A percentile compares a stretch with the other conserved stretches of the same genome.
Evolutionary conservation across 352 stramenopile genomes (phyloP).

Genomic region (Phytophthora cactorum): DNA sequence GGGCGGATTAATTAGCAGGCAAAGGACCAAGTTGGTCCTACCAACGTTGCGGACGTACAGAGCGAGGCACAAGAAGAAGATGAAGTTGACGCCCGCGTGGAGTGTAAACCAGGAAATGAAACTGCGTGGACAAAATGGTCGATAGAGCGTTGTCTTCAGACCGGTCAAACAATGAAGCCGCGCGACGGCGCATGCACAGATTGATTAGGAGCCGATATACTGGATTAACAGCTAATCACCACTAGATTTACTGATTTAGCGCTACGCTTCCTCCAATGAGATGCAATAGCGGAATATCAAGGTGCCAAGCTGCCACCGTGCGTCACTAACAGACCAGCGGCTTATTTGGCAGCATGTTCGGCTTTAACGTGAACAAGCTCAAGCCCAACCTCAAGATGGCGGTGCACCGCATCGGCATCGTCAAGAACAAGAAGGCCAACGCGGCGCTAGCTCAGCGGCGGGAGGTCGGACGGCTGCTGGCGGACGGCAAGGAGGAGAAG

Average conservation of each 20-base stretch:
- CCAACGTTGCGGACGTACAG: conserved; percentile 22
- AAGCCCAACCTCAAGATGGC: conserved; percentile 94
- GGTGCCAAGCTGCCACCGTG: conserved; percentile 7
- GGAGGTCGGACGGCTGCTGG: conserved; percentile 82
- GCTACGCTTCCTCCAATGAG: conserved; percentile 6
- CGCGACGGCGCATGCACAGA: no score
- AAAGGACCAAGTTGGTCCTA: conserved; percentile 3
- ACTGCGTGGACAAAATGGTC: conserved; percentile 11
- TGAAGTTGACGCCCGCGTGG: conserved; percentile 22
- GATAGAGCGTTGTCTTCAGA: neutral
- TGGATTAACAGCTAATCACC: neutral
- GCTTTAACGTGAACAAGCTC: conserved; percentile 92
- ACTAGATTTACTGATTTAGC: neutral
- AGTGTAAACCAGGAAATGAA: conserved; percentile 34
- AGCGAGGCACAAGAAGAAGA: conserved; percentile 16
- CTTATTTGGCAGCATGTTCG: conserved; percentile 63
- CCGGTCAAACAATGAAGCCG: no score
- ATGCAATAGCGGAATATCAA: conserved; percentile 13
- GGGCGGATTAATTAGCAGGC: conserved; percentile 56
- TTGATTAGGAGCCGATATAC: neutral
- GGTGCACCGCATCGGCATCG: conserved; percentile 90
- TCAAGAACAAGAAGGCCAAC: conserved; percentile 94
- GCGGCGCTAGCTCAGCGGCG: conserved; percentile 71
- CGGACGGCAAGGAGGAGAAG: conserved; percentile 93
- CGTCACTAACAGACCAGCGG: conserved; percentile 6